These are phyloP conservation scores for Carex myosuroides DNA, from an alignment of 176 grass and related monocot species.

Conservation along the genomic window DNA sequence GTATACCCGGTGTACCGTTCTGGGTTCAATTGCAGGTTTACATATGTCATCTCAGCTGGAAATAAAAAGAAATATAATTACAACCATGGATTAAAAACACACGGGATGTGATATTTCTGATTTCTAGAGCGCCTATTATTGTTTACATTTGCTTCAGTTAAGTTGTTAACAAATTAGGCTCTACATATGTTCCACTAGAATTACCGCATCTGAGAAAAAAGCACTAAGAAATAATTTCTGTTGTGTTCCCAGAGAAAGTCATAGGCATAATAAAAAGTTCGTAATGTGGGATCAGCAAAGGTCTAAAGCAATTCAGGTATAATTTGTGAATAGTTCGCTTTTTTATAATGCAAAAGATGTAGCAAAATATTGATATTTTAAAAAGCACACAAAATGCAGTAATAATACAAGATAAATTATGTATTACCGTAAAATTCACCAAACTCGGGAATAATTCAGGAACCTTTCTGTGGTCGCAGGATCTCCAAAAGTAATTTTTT, in stretches of 20 bases:
- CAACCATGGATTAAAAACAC: neutral
- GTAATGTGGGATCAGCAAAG: neutral
- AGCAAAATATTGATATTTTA: neutral
- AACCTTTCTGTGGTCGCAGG: too few relatives aligned
- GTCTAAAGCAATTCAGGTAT: neutral
- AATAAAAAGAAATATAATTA: slow-evolving; percentile 11
- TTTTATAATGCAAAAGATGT: neutral
- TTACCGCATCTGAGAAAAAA: neutral
- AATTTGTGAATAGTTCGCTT: neutral
- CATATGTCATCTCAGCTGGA: slow-evolving; percentile 92
- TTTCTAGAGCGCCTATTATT: neutral
- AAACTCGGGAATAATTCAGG: too few relatives aligned
- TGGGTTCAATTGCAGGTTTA: slow-evolving; percentile 89
- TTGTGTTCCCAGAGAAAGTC: neutral
- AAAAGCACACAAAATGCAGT: neutral
- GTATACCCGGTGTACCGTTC: slow-evolving; percentile 96
- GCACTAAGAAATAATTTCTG: neutral
- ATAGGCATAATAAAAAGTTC: neutral
- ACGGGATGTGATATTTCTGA: neutral
- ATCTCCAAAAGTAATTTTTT: too few relatives aligned
- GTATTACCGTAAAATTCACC: neutral
- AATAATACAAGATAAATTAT: neutral
- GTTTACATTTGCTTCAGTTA: neutral
- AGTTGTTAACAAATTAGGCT: neutral
- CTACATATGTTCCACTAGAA: neutral